Percentiles rank a stretch among this genome's conserved stretches.
Evolutionary conservation across 768 basidiomycete species (phyloP).

Genomic region (Pulveroboletus ravenelii): DNA sequence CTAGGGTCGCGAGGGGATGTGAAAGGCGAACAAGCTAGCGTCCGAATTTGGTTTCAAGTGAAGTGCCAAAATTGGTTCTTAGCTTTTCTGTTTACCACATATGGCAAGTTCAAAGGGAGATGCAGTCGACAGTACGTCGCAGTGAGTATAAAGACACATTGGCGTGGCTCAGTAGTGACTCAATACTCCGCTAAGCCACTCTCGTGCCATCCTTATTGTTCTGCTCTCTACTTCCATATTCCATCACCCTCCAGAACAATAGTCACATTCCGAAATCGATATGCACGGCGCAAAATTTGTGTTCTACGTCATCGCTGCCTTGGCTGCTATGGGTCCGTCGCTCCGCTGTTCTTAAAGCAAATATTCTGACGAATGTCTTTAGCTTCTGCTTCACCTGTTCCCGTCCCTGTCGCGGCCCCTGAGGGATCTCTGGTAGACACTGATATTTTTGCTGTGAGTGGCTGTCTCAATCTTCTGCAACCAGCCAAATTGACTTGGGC

Average conservation of each 20-base stretch:
- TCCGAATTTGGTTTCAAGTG: constrained; percentile 27
- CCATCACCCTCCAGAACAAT: constrained; percentile 24
- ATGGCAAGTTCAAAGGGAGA: constrained; percentile 26
- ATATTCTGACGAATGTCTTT: not conserved
- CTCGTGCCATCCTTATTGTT: constrained; percentile 31
- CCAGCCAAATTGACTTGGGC: not conserved
- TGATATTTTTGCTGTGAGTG: constrained; percentile 19
- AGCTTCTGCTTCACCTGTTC: constrained; percentile 29
- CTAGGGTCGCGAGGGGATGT: no score
- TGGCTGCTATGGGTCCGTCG: constrained; percentile 25
- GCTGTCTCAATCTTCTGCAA: no score
- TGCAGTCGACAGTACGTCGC: not conserved
- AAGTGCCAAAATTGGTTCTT: constrained; percentile 19
- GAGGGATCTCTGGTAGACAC: not conserved
- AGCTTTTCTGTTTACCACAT: constrained; percentile 16
- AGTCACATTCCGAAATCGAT: constrained; percentile 20
- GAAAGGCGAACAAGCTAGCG: constrained; percentile 21
- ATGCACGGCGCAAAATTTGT: constrained; percentile 27
- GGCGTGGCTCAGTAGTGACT: not conserved
- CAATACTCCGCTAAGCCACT: constrained; percentile 12
- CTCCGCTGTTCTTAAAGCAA: not conserved
- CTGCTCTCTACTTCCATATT: constrained; percentile 6
- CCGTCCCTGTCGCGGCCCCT: constrained; percentile 19
- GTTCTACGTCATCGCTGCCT: constrained; percentile 27
- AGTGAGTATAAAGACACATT: constrained; percentile 24